Conservation (phyloP, 2,329 filamentous ascomycete species). For the Aspergillus caelatus region DNA sequence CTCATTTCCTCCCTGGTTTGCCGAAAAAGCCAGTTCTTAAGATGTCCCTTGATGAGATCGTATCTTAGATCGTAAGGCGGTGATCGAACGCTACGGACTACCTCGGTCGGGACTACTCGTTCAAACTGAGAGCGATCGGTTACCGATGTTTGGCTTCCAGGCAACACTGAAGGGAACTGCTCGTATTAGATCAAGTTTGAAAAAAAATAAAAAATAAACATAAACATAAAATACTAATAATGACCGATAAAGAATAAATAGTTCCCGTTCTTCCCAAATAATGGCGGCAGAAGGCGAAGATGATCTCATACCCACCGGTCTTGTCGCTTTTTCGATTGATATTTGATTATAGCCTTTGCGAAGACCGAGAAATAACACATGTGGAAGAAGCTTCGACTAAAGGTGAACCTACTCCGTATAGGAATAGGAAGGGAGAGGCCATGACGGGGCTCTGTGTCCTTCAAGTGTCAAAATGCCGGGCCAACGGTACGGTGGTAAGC, state of each 20-base stretch:
- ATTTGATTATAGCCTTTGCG: neutral
- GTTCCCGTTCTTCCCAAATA: neutral
- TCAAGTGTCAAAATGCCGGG: conserved; percentile 14
- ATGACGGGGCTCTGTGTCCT: neutral
- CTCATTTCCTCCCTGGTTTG: neutral
- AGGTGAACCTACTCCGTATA: neutral
- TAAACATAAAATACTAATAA: neutral
- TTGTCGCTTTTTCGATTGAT: neutral
- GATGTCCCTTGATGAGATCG: neutral
- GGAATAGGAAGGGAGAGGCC: neutral
- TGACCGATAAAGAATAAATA: neutral
- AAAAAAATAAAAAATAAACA: no score
- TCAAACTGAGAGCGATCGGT: neutral
- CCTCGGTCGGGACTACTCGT: neutral
- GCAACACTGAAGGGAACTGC: neutral
- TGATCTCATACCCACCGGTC: neutral
- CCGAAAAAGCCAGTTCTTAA: neutral
- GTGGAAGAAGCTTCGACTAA: neutral
- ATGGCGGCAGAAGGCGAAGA: neutral
- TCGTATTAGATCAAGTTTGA: no score
- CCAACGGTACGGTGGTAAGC: conserved; percentile 14
- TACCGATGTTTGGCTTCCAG: neutral
- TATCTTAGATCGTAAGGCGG: neutral
- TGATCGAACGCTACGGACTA: neutral
- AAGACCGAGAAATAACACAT: neutral